Evolutionary conservation across 2,329 filamentous ascomycete genomes (phyloP), one percentile per base, ranked within the genome.

Genomic region (Cordyceps pruinosa): DNA sequence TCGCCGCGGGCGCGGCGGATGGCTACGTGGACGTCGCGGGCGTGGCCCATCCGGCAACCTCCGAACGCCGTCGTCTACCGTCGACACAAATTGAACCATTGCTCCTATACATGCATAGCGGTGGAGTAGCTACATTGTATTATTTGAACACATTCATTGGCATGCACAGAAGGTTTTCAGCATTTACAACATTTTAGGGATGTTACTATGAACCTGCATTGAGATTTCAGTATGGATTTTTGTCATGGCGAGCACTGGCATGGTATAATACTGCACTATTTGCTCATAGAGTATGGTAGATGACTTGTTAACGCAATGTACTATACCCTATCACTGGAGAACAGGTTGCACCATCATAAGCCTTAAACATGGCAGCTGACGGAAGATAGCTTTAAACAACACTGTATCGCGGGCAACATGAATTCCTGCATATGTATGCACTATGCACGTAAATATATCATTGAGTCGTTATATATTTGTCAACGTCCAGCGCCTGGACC

Each of bases 401-500:
- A 12, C 30, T 6, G 30, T 32, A n/a, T n/a, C n/a, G n/a, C n/a
- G n/a, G n/a, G 30, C 30, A 32, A 6, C 30, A 12, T 32, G 30
- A 6, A 12, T 32, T 6, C 12, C 6, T 6, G 30, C 30, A 12
- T 32, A 42, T 25, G 12, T 6, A 15, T 42, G 15, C 21, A 13
- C 17, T 15, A 50, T 39, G 48, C 34, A 28, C 10, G 8, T 19
- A 23, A 34, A 15, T 13, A 12, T 26, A 39, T 54, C 28, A 21
- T 56, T 28, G 25, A 39, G 28, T 26, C 55, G 30, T 51, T 42
- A 25, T 35, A 15, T 19, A 5, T 41, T 51, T 53, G 39, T 58
- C 57, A 44, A 59, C 23, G 58, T 50, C 63, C 64, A 39, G 65
- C 60, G 56, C 68, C 67, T 45, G 63, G 60, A 50, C 25, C 64